These are phyloP conservation scores for Rhodomyrtus tomentosa DNA, from an alignment of 345 rosid genomes.

Conservation along the genomic window DNA sequence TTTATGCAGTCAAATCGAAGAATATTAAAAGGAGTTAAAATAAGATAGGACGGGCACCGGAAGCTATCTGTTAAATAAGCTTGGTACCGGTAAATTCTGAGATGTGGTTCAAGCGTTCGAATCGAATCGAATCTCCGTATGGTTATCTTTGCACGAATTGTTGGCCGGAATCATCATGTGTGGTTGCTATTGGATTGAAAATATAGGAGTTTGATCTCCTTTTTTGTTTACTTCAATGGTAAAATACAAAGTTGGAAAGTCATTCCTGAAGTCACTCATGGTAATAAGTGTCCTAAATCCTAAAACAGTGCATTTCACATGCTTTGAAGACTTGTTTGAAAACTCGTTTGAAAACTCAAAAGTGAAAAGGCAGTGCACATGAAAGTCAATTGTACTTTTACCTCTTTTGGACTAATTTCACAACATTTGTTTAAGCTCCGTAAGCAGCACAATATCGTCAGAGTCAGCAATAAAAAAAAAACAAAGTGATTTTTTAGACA, in stretches of 20 bases:
- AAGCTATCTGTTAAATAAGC: neutral
- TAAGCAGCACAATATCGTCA: neutral
- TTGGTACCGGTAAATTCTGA: too few species aligned
- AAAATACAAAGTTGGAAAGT: neutral
- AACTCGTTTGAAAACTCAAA: neutral
- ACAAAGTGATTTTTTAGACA: neutral
- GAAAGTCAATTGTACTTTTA: neutral
- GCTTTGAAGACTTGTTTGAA: neutral
- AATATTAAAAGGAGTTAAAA: accelerated
- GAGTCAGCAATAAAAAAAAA: neutral
- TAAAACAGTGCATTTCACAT: neutral
- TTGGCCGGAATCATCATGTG: neutral
- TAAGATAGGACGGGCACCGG: neutral
- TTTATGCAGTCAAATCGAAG: neutral
- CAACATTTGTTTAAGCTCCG: neutral
- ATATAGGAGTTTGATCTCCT: neutral
- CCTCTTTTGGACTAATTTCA: neutral
- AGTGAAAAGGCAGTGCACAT: neutral
- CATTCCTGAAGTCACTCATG: neutral
- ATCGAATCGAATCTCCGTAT: neutral
- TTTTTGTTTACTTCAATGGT: neutral
- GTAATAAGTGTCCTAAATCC: neutral
- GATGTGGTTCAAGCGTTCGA: neutral
- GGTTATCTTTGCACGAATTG: neutral
- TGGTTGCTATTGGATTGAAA: neutral